Base-by-base conservation (phyloP, 2,329 filamentous ascomycete species). In the Coniosporium tulheliwenetii region DNA sequence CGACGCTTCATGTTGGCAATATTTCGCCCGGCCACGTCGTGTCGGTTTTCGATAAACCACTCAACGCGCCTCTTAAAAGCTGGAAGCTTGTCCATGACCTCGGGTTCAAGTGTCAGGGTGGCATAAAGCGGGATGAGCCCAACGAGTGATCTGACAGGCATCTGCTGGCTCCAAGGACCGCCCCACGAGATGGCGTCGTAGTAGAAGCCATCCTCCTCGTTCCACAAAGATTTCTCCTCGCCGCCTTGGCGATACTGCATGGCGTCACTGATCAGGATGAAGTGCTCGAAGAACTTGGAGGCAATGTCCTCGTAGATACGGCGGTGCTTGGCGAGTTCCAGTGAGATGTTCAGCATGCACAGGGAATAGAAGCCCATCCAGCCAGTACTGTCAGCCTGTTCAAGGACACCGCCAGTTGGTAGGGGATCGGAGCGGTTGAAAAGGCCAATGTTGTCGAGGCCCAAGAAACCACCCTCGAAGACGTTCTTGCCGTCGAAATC, bases 291-390 rank as follows among this genome's bases (percentile, higher is more conserved):
- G 69, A 96, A 96, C 63, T 96, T 96, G 39, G 86, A 93, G 1
- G 89, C 87, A 66, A 96, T 79, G 55, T 96, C 89, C 66, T 96
- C 89, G 59, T 96, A 96, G 43, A 81, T 94, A 34, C 87, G 80
- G 37, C 91, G 80, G 59, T 95, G 85, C 65, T 96, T 96, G 44
- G 89, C 87, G 49, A 96, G 71, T 64, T 96, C 91, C 10, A 96
- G 73, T 10, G 87, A 80, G 54, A 96, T 96, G 63, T 96, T 96
- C 54, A 96, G 71, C 89, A 96, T 96, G 64, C 79, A 86, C 46
- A 96, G 65, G 54, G 82, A 94, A 67, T 93, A 96, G 61, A 96
- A 96, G 8, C 85, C 89, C 89, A 96, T 96, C 89, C 89, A 96
- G 30, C 89, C 89, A 8, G 89, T 96, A 58, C 86, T 94, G 68